phyloP scores from a whole-genome alignment of 2,329 filamentous ascomycete species.

The Trichoderma cornu-damae region DNA sequence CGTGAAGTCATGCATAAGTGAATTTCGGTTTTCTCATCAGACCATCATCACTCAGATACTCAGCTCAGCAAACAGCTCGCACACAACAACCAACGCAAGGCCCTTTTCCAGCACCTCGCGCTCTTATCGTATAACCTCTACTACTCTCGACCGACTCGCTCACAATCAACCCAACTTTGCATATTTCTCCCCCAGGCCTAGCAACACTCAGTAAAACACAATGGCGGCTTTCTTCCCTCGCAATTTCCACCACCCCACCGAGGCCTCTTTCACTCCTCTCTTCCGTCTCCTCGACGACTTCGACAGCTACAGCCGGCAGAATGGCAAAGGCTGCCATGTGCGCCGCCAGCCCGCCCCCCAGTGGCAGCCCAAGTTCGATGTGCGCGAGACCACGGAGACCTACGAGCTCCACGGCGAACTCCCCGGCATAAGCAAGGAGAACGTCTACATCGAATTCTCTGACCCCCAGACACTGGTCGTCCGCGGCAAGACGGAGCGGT shows the following conservation, averaged over 20 bases:
- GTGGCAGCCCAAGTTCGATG: conserved; percentile 74
- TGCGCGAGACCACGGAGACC: conserved; percentile 60
- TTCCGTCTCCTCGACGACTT: conserved; percentile 62
- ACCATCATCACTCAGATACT: conserved; percentile 22
- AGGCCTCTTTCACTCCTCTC: conserved; percentile 53
- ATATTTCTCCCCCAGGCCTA: not conserved
- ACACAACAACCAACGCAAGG: conserved; percentile 5
- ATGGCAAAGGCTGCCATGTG: conserved; percentile 25
- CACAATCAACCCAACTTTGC: not conserved
- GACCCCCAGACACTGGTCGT: conserved; percentile 69
- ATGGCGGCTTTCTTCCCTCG: conserved; percentile 58
- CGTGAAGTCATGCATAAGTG: not conserved
- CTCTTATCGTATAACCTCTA: not conserved
- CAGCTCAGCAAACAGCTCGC: conserved; percentile 24
- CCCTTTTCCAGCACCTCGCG: not conserved
- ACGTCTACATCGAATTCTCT: conserved; percentile 73
- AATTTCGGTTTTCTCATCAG: conserved; percentile 21
- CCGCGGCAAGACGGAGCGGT: conserved; percentile 63
- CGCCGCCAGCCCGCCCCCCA: conserved; percentile 37
- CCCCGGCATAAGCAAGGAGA: conserved; percentile 67
- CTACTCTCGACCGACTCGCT: too few species aligned
- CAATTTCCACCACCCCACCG: conserved; percentile 46
- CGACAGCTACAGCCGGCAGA: conserved; percentile 49
- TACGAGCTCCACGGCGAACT: conserved; percentile 80
- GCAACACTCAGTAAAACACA: conserved; percentile 2